Evolutionary conservation across 441 rosid genomes (phyloP).

Genomic region (Eruca vesicaria): DNA sequence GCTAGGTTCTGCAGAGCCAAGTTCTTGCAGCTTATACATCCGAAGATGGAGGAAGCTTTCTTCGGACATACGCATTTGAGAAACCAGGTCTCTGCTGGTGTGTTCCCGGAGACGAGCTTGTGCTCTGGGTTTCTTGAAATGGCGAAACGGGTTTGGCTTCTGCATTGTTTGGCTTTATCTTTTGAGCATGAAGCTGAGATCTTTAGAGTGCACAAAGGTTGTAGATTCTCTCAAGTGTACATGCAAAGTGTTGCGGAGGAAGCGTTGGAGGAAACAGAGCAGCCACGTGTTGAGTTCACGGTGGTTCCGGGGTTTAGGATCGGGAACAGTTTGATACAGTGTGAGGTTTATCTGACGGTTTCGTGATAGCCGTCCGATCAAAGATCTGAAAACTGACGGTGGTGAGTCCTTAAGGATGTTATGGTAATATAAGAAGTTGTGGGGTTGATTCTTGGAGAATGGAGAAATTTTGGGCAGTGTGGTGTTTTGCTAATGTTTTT

Average conservation of each 20-base stretch:
- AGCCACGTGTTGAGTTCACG: constrained; percentile 74
- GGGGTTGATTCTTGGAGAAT: background rate
- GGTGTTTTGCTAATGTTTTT: constrained; percentile 4
- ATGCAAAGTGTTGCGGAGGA: constrained; percentile 71
- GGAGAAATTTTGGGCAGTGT: background rate
- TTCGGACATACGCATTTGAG: constrained; percentile 55
- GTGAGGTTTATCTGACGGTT: constrained; percentile 67
- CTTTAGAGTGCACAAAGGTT: constrained; percentile 61
- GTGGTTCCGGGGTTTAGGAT: constrained; percentile 88
- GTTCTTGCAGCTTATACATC: constrained; percentile 73
- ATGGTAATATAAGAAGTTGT: background rate
- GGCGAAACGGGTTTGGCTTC: constrained; percentile 82
- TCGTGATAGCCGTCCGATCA: constrained; percentile 12
- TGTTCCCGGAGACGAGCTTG: constrained; percentile 59
- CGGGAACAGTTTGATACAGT: constrained; percentile 64
- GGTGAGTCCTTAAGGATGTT: background rate
- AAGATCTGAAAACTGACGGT: background rate
- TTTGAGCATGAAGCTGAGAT: constrained; percentile 65
- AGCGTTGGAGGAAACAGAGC: constrained; percentile 46
- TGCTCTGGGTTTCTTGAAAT: constrained; percentile 59
- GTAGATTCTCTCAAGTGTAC: constrained; percentile 81
- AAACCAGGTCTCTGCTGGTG: constrained; percentile 46
- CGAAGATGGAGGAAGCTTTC: constrained; percentile 75
- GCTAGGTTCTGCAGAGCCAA: constrained; percentile 60
- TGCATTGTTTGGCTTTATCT: constrained; percentile 81